A percentile compares a stretch with the other conserved stretches of the same genome.
phyloP scores from a whole-genome alignment of 2,329 filamentous ascomycete species.

The Colletotrichum sp. region DNA sequence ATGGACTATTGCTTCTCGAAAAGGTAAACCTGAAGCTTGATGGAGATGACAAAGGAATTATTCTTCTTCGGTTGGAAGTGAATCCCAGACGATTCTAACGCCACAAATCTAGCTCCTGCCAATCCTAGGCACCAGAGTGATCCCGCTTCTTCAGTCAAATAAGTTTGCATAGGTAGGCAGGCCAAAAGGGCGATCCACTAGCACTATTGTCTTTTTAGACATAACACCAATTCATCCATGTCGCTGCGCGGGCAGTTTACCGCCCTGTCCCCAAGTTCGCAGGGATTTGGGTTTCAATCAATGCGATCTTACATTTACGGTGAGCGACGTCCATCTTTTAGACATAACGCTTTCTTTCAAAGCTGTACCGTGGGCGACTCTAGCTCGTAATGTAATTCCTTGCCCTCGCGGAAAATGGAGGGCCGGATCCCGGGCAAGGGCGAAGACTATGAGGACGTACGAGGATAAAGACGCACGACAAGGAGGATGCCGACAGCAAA shows the following conservation, averaged over 20 bases:
- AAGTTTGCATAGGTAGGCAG: background rate
- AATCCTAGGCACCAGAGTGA: background rate
- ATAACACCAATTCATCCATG: background rate
- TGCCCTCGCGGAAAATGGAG: fast-evolving
- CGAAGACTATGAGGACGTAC: too few relatives aligned
- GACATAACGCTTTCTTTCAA: fast-evolving
- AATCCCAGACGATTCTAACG: background rate
- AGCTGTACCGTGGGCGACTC: fast-evolving
- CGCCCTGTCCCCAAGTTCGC: too few relatives aligned
- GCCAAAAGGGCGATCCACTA: background rate
- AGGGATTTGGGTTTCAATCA: too few relatives aligned
- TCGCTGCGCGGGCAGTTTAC: background rate
- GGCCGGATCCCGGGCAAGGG: fast-evolving
- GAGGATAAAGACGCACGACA: fast-evolving
- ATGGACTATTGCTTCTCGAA: background rate
- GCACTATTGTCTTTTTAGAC: background rate
- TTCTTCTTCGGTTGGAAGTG: background rate
- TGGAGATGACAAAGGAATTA: background rate
- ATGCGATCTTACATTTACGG: too few relatives aligned
- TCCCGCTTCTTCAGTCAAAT: background rate
- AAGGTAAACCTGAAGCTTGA: background rate
- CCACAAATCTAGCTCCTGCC: background rate
- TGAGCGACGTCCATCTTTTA: too few relatives aligned
- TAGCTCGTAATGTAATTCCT: too few relatives aligned
- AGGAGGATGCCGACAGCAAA: background rate